Evolutionary conservation across 208 protist species (phyloP).

Genomic region (Leishmania aethiopica): DNA sequence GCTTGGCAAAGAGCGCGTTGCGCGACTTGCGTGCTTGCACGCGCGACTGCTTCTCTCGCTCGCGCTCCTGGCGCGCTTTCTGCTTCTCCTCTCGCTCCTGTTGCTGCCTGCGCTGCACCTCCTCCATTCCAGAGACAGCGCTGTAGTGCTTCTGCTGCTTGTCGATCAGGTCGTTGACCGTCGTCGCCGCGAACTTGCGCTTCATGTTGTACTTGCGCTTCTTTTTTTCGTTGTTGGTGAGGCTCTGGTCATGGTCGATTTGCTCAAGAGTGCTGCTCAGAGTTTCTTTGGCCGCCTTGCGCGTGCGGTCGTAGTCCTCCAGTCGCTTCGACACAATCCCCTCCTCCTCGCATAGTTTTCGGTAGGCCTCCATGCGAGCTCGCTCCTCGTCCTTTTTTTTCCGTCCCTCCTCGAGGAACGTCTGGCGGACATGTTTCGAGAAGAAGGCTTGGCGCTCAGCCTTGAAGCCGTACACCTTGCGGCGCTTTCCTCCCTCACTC

Average conservation of each 20-base stretch:
- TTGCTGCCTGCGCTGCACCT: slow-evolving; percentile 54
- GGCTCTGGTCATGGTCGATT: slow-evolving; percentile 85
- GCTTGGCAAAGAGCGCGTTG: slow-evolving; percentile 64
- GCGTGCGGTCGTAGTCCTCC: slow-evolving; percentile 75
- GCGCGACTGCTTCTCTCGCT: slow-evolving; percentile 45
- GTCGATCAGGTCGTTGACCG: slow-evolving; percentile 61
- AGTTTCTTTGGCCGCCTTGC: slow-evolving; percentile 36
- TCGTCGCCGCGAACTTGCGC: slow-evolving; percentile 82
- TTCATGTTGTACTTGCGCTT: slow-evolving; percentile 88
- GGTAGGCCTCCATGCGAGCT: slow-evolving; percentile 88
- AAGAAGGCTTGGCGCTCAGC: slow-evolving; percentile 81
- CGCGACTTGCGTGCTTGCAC: slow-evolving; percentile 53
- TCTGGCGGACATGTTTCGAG: slow-evolving; percentile 64
- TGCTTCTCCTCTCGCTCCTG: slow-evolving; percentile 50
- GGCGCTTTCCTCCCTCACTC: slow-evolving; percentile 33
- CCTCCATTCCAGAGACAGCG: slow-evolving; percentile 63
- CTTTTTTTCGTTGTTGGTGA: slow-evolving; percentile 89
- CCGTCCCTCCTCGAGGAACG: slow-evolving; percentile 60
- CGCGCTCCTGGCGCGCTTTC: slow-evolving; percentile 44
- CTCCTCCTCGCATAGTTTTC: slow-evolving; percentile 79
- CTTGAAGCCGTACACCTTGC: slow-evolving; percentile 62
- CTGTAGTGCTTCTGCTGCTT: slow-evolving; percentile 66
- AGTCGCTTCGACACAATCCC: slow-evolving; percentile 83
- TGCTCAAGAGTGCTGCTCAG: slow-evolving; percentile 61
- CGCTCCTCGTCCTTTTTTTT: slow-evolving; percentile 80